A percentile compares a stretch with the other conserved stretches of the same genome.
These are phyloP conservation scores for Fusarium robinianum DNA, from an alignment of 2,329 filamentous ascomycete species.

Conservation along the genomic window DNA sequence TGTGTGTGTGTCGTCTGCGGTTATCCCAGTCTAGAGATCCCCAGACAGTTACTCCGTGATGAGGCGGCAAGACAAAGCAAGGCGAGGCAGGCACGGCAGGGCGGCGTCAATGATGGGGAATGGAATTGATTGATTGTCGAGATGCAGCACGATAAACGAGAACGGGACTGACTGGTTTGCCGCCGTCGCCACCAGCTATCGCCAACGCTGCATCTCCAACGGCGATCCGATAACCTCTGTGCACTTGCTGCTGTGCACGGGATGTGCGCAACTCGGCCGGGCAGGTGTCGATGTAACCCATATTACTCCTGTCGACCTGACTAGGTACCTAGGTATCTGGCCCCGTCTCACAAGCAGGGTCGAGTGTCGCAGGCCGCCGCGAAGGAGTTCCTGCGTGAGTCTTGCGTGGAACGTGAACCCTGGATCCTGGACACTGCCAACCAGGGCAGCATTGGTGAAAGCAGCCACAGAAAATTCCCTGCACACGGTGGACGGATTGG, in stretches of 20 bases:
- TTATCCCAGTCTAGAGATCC: no score
- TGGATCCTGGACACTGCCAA: constrained; percentile 3
- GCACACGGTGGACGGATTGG: no score
- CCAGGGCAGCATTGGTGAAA: not conserved
- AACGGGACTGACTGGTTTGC: constrained; percentile 20
- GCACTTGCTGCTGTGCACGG: no score
- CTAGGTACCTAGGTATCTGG: constrained; percentile 13
- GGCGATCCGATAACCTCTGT: no score
- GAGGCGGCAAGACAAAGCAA: constrained; percentile 20
- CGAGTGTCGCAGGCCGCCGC: no score
- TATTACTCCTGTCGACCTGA: constrained; percentile 5
- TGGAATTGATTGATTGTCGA: constrained; percentile 9
- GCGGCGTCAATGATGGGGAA: constrained; percentile 15
- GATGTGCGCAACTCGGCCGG: no score
- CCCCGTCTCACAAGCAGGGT: no score
- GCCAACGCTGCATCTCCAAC: constrained; percentile 11
- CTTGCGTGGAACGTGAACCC: constrained; percentile 28
- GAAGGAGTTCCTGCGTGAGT: constrained; percentile 32
- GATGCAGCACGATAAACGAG: constrained; percentile 6
- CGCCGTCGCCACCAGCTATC: constrained; percentile 26
- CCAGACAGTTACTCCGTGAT: constrained; percentile 13
- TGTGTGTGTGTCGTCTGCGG: no score
- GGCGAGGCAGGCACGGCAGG: no score
- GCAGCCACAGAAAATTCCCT: constrained; percentile 3
- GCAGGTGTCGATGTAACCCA: constrained; percentile 13